These are phyloP conservation scores for Alopecurus myosuroides DNA, from an alignment of 176 grass and related monocot species.

Conservation along the genomic window DNA sequence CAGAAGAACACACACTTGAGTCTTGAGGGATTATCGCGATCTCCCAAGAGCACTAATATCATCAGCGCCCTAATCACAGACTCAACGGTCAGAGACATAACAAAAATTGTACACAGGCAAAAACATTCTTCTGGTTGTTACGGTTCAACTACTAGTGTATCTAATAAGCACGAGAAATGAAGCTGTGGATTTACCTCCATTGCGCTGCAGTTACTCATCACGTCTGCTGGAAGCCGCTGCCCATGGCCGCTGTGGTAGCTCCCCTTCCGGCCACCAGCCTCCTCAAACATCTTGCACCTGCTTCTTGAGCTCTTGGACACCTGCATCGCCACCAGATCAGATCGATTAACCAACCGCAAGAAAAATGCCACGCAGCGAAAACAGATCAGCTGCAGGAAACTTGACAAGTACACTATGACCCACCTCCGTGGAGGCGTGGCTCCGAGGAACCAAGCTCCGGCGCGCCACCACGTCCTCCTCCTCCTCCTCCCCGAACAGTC, in stretches of 20 bases:
- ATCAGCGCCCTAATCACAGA: not conserved
- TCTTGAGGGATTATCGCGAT: not conserved
- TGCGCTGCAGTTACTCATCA: constrained; percentile 29
- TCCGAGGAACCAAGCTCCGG: constrained; percentile 23
- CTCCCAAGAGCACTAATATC: not conserved
- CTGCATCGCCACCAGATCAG: not conserved
- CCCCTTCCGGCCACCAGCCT: constrained; percentile 28
- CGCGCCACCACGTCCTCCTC: not conserved
- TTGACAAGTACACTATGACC: not conserved
- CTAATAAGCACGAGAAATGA: not conserved
- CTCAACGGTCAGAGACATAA: not conserved
- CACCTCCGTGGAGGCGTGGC: constrained; percentile 34
- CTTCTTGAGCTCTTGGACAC: constrained; percentile 37
- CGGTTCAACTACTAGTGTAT: not conserved
- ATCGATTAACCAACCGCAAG: not conserved
- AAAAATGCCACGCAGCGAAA: not conserved
- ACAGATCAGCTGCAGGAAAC: not conserved
- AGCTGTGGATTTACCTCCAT: constrained; percentile 37
- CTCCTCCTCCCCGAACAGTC: constrained; percentile 13
- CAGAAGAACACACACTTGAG: not conserved
- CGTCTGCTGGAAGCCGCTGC: constrained; percentile 15
- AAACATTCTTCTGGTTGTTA: not conserved
- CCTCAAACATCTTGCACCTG: constrained; percentile 28
- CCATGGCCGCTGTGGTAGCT: constrained; percentile 13
- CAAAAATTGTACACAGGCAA: not conserved